phyloP scores from a whole-genome alignment of 805 yeast species.

The Pichia deserticola region DNA sequence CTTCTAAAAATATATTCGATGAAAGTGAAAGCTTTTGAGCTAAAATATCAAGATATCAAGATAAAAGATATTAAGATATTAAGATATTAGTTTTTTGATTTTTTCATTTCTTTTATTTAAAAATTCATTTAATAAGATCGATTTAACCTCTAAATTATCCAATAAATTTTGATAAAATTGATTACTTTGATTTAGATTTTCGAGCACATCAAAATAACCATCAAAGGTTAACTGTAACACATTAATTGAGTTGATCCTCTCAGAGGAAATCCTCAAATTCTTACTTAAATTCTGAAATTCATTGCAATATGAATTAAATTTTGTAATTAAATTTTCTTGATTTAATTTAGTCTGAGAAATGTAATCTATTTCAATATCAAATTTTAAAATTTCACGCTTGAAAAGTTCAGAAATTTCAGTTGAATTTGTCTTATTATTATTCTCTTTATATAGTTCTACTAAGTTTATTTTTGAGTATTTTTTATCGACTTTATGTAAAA shows the following conservation, averaged over 20 bases:
- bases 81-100: neutral
- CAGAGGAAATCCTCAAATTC: conserved; percentile 26
- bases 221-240: conserved; percentile 42
- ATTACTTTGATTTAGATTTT: conserved; percentile 60
- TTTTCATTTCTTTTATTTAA: neutral
- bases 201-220: conserved; percentile 47
- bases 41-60: no score
- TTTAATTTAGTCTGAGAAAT: conserved; percentile 34
- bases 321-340: conserved; percentile 28
- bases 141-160: conserved; percentile 22
- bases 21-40: neutral
- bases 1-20: conserved; percentile 3
- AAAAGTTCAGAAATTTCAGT: conserved; percentile 12
- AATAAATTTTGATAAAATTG: conserved; percentile 64
- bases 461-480: conserved; percentile 32
- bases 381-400: conserved; percentile 39
- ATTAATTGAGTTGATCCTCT: conserved; percentile 45
- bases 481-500: conserved; percentile 35
- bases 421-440: conserved; percentile 4
- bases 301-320: conserved; percentile 16
- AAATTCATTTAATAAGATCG: neutral
- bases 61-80: neutral
- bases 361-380: conserved; percentile 41
- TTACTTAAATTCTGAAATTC: conserved; percentile 31
- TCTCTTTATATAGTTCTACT: conserved; percentile 9